Evolutionary conservation across 2,329 filamentous ascomycete species (phyloP).

Genomic region (Stemphylium beticola): DNA sequence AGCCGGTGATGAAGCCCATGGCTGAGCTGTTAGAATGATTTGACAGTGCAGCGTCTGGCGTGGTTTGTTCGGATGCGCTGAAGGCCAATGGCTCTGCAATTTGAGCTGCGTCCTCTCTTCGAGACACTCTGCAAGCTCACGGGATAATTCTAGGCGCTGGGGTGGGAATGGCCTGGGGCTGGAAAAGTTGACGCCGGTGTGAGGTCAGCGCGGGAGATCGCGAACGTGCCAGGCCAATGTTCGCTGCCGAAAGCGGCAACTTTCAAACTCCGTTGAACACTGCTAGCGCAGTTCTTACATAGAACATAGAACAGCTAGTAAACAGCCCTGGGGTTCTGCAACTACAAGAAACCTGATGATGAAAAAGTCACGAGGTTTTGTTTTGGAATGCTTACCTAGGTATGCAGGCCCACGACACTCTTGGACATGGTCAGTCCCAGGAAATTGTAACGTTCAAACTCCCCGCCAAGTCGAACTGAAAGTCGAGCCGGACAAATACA

Average conservation of each 20-base stretch:
- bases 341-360: too few relatives aligned
- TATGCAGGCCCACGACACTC: too few relatives aligned
- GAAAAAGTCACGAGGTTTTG: too few relatives aligned
- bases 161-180: neutral
- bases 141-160: neutral
- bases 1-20: constrained; percentile 61
- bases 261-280: constrained; percentile 1
- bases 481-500: too few relatives aligned
- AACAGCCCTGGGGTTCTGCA: too few relatives aligned
- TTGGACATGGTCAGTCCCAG: too few relatives aligned
- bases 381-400: too few relatives aligned
- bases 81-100: constrained; percentile 13
- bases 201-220: constrained; percentile 15
- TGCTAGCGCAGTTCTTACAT: neutral
- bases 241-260: constrained; percentile 9
- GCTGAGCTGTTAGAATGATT: constrained; percentile 9
- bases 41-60: neutral
- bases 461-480: too few relatives aligned
- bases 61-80: neutral
- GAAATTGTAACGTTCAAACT: too few relatives aligned
- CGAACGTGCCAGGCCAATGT: constrained; percentile 7
- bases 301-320: too few relatives aligned
- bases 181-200: constrained; percentile 7
- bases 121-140: neutral
- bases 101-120: neutral